Evolutionary conservation across 805 yeast species (phyloP).

Genomic region (Torulaspora franciscae): DNA sequence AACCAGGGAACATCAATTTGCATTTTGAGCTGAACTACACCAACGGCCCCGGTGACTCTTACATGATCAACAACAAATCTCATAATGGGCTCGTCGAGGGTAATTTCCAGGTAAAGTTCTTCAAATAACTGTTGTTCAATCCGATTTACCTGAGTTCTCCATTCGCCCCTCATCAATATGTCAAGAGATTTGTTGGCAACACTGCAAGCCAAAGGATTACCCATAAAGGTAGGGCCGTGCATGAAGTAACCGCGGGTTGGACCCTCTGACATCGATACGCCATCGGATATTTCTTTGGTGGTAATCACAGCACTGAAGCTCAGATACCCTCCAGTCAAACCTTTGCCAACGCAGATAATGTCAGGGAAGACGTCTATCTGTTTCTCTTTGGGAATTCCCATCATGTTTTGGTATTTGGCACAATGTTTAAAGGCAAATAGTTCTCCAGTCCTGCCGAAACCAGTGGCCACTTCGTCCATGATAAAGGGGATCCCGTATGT

Average conservation of each 20-base stretch:
- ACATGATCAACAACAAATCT: conserved; percentile 16
- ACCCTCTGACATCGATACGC: conserved; percentile 18
- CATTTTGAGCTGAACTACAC: conserved; percentile 21
- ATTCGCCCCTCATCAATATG: conserved; percentile 21
- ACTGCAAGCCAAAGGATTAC: conserved; percentile 29
- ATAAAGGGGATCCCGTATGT: conserved; percentile 33
- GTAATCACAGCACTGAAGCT: conserved; percentile 26
- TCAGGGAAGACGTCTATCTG: conserved; percentile 25
- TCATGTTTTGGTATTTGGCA: conserved; percentile 13
- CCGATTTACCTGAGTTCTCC: conserved; percentile 19
- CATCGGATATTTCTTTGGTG: conserved; percentile 16
- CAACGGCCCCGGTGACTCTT: conserved; percentile 25
- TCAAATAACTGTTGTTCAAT: conserved; percentile 21
- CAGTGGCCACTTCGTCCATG: conserved; percentile 39
- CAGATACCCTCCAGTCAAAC: conserved; percentile 30
- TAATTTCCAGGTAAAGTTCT: conserved; percentile 16
- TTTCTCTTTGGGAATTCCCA: conserved; percentile 8
- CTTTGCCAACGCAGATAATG: conserved; percentile 28
- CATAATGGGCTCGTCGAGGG: conserved; percentile 7
- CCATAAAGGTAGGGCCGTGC: conserved; percentile 34
- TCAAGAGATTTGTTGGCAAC: conserved; percentile 26
- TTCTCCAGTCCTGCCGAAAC: conserved; percentile 38
- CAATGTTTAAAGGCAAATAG: conserved; percentile 37
- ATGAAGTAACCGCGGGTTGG: conserved; percentile 25
- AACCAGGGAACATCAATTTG: conserved; percentile 23